Percentiles rank a stretch among this genome's conserved stretches.
phyloP scores from a whole-genome alignment of 139 green algal species.

The Chlorella sp. region DNA sequence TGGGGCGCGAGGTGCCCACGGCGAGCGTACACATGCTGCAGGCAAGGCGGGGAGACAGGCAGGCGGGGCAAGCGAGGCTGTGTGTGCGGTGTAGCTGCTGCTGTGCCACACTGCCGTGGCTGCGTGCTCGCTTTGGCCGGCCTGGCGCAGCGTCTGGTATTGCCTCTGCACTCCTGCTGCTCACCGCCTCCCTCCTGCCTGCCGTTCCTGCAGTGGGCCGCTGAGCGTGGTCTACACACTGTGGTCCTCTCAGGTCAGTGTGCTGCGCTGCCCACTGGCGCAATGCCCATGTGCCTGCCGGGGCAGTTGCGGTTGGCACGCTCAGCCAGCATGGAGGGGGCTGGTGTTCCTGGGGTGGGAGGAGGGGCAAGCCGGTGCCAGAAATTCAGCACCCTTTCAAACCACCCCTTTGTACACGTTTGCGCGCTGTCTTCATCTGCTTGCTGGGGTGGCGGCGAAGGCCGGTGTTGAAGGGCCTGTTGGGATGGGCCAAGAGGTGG shows the following conservation, averaged over 20 bases:
- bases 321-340: too few species aligned
- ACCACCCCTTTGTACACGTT: too few species aligned
- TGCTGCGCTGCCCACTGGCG: too few species aligned
- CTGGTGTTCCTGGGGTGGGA: too few species aligned
- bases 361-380: too few species aligned
- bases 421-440: constrained; percentile 54
- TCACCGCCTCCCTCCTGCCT: background rate
- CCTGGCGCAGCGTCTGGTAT: too few species aligned
- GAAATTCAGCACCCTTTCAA: too few species aligned
- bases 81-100: background rate
- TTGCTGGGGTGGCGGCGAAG: too few species aligned
- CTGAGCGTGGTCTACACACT: constrained; percentile 49
- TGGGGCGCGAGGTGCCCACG: constrained; percentile 72
- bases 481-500: too few species aligned
- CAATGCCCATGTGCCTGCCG: too few species aligned
- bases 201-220: constrained; percentile 40
- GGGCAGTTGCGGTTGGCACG: too few species aligned
- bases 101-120: background rate
- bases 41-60: background rate
- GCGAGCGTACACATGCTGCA: constrained; percentile 59
- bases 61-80: background rate
- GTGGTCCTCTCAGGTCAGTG: background rate
- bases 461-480: too few species aligned
- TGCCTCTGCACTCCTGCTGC: background rate
- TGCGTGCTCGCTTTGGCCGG: background rate